Evolutionary conservation across 352 stramenopile species (phyloP).

Genomic region (Pythium apleroticum): DNA sequence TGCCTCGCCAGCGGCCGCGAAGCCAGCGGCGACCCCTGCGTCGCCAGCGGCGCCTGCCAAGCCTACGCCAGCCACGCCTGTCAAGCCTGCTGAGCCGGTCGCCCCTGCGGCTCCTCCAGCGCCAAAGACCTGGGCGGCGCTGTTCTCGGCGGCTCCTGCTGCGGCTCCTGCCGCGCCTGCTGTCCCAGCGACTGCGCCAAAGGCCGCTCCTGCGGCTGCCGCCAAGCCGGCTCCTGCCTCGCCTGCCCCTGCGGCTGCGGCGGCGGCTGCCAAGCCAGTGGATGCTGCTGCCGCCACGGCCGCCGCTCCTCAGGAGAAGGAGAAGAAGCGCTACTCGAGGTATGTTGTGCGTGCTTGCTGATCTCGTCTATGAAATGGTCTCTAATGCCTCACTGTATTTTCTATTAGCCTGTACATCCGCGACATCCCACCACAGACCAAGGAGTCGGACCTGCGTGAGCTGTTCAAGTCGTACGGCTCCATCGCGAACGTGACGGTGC

Average conservation of each 20-base stretch:
- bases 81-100: slow-evolving; percentile 18
- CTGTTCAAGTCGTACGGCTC: slow-evolving; percentile 78
- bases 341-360: slow-evolving; percentile 3
- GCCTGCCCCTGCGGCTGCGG: slow-evolving; percentile 26
- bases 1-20: slow-evolving; percentile 30
- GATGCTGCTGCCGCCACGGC: slow-evolving; percentile 1
- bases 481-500: slow-evolving; percentile 71
- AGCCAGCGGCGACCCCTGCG: slow-evolving; percentile 11
- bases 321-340: slow-evolving; percentile 49
- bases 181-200: slow-evolving; percentile 30
- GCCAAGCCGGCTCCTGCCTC: slow-evolving; percentile 20
- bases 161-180: slow-evolving; percentile 18
- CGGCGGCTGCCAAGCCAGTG: slow-evolving; percentile 16
- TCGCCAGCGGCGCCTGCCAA: slow-evolving; percentile 19
- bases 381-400: slow-evolving; percentile 10
- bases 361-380: slow-evolving; percentile 20
- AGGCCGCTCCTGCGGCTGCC: slow-evolving; percentile 11
- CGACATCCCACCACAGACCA: slow-evolving; percentile 70
- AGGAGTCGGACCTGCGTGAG: slow-evolving; percentile 73
- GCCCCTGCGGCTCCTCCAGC: slow-evolving; percentile 30
- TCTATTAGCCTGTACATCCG: slow-evolving; percentile 71
- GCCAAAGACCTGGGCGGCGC: slow-evolving; percentile 60
- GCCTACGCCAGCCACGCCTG: slow-evolving; percentile 10
- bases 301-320: slow-evolving; percentile 37
- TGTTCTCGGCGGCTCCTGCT: slow-evolving; percentile 36